Conservation (phyloP, 2,329 filamentous ascomycete genomes). For the Sporothrix pallida region DNA sequence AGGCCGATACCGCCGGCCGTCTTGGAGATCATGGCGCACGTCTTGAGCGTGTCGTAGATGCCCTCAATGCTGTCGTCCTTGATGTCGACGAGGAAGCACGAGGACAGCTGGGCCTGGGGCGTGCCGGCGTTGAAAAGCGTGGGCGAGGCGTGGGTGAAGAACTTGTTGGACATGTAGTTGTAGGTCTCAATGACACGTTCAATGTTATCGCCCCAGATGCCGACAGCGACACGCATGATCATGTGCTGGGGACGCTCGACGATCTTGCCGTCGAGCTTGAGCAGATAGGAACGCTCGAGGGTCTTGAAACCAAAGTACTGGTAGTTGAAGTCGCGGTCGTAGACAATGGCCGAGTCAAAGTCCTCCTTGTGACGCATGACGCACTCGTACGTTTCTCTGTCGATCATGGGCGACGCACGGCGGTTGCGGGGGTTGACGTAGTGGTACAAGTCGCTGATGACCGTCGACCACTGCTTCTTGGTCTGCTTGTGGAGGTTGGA, state of each 20-base stretch:
- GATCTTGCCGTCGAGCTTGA: slow-evolving; percentile 94
- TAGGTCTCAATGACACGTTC: slow-evolving; percentile 97
- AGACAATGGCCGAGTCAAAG: slow-evolving; percentile 97
- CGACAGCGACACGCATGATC: slow-evolving; percentile 99
- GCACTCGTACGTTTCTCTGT: slow-evolving; percentile 84
- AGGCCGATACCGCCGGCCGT: slow-evolving; percentile 97
- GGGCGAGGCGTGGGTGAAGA: slow-evolving; percentile 97
- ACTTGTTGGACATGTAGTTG: slow-evolving; percentile 98
- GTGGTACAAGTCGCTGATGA: slow-evolving; percentile 90
- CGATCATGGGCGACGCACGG: slow-evolving; percentile 89
- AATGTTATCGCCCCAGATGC: slow-evolving; percentile 93
- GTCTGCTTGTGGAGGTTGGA: slow-evolving; percentile 99
- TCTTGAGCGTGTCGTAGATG: slow-evolving; percentile 99
- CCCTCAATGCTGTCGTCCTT: slow-evolving; percentile 99
- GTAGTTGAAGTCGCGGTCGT: slow-evolving; percentile 99
- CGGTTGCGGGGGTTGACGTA: slow-evolving; percentile 95
- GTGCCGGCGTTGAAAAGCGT: slow-evolving; percentile 98
- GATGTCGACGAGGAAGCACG: slow-evolving; percentile 99
- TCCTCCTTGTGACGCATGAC: slow-evolving; percentile 97
- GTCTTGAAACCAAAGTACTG: slow-evolving; percentile 99
- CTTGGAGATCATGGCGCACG: slow-evolving; percentile 99
- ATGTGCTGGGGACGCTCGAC: slow-evolving; percentile 98
- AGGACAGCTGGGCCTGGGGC: slow-evolving; percentile 90
- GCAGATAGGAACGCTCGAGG: slow-evolving; percentile 93
- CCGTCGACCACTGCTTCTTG: slow-evolving; percentile 99